phyloP scores from a whole-genome alignment of 1,139 yeast genomes.

The Candida mesenterica region DNA sequence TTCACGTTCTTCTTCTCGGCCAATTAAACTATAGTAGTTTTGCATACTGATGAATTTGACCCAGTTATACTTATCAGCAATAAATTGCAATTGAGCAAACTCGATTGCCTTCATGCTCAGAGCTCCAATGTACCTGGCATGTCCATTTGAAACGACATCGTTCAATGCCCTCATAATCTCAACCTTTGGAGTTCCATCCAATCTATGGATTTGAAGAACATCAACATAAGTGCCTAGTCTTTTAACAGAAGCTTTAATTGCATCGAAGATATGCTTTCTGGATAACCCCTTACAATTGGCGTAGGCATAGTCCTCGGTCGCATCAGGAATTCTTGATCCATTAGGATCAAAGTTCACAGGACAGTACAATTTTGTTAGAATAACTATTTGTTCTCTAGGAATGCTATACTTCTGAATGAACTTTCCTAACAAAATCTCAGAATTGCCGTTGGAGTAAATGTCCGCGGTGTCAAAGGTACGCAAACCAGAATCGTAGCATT shows the following conservation, averaged over 20 bases:
- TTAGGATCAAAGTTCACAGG: constrained; percentile 10
- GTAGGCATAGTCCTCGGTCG: constrained; percentile 9
- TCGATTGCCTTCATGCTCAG: constrained; percentile 18
- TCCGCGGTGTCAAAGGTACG: constrained; percentile 58
- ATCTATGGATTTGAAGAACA: constrained; percentile 19
- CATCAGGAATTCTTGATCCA: constrained; percentile 6
- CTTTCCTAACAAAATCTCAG: constrained; percentile 42
- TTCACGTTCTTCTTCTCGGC: constrained; percentile 62
- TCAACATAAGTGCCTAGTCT: constrained; percentile 21
- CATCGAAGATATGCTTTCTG: constrained; percentile 20
- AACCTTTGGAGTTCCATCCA: constrained; percentile 15
- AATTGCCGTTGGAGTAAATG: constrained; percentile 42
- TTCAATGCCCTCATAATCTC: constrained; percentile 20
- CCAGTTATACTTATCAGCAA: constrained; percentile 18
- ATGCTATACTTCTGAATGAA: constrained; percentile 42
- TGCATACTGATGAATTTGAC: constrained; percentile 61
- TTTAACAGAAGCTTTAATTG: constrained; percentile 16
- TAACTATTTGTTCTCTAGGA: constrained; percentile 43
- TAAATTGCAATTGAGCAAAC: constrained; percentile 18
- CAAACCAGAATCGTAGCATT: constrained; percentile 48
- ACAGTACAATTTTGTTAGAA: constrained; percentile 37
- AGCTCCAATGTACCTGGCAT: constrained; percentile 19
- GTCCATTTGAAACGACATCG: constrained; percentile 17
- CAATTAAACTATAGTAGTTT: constrained; percentile 51
- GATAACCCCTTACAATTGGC: constrained; percentile 17